A percentile compares a stretch with the other conserved stretches of the same genome.
phyloP scores from a whole-genome alignment of 2,329 filamentous ascomycete species.

The Golovinomyces cichoracearum region DNA sequence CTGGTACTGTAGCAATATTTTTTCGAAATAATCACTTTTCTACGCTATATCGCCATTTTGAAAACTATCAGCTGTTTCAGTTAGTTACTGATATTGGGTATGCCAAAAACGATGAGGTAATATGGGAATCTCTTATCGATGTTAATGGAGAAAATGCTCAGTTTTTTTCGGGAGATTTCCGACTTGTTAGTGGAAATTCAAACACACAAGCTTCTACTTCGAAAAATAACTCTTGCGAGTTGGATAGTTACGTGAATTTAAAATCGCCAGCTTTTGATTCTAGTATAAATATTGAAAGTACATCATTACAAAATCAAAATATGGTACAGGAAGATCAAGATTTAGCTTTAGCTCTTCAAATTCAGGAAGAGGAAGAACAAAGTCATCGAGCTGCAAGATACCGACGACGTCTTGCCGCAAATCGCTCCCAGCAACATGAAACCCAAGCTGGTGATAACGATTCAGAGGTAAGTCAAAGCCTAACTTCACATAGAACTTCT shows the following conservation, averaged over 20 bases:
- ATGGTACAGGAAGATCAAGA: conserved; percentile 56
- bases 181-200: conserved; percentile 40
- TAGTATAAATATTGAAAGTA: background rate
- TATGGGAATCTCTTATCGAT: conserved; percentile 85
- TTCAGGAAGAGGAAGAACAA: conserved; percentile 85
- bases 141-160: conserved; percentile 61
- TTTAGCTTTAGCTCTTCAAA: conserved; percentile 64
- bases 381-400: conserved; percentile 36
- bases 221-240: conserved; percentile 4
- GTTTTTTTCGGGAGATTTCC: conserved; percentile 77
- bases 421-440: conserved; percentile 44
- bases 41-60: conserved; percentile 70
- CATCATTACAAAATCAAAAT: conserved; percentile 7
- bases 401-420: conserved; percentile 36
- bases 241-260: conserved; percentile 7
- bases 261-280: conserved; percentile 2
- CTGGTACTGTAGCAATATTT: conserved; percentile 65
- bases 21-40: conserved; percentile 97
- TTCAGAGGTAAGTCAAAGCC: conserved; percentile 17
- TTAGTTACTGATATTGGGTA: conserved; percentile 88
- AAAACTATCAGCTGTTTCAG: conserved; percentile 47
- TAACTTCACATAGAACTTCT: conserved; percentile 10
- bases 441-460: conserved; percentile 24
- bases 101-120: conserved; percentile 61
- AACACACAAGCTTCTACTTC: conserved; percentile 3